These are phyloP conservation scores for Chaetomiaceae sp. DNA, from an alignment of 2,329 filamentous ascomycete species.

Conservation along the genomic window DNA sequence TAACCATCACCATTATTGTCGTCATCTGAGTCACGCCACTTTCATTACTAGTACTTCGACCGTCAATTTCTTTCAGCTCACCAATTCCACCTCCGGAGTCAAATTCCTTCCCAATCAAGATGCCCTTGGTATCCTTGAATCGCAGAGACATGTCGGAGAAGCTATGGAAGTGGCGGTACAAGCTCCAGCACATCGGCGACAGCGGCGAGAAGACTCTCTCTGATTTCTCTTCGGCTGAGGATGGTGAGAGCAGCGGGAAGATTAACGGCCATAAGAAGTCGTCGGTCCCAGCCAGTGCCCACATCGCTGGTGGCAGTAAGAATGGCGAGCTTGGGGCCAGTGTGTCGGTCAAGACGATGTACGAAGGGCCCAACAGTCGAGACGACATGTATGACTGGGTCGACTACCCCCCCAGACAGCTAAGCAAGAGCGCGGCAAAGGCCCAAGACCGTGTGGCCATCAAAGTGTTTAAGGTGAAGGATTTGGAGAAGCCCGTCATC, in stretches of 20 bases:
- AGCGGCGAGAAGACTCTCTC: conserved; percentile 25
- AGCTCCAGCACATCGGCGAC: conserved; percentile 21
- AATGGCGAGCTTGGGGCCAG: conserved; percentile 23
- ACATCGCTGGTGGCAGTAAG: conserved; percentile 5
- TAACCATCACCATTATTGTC: too few species aligned
- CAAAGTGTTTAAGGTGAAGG: conserved; percentile 45
- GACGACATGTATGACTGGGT: conserved; percentile 35
- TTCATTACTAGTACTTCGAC: too few species aligned
- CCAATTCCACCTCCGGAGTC: too few species aligned
- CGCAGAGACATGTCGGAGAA: conserved; percentile 17
- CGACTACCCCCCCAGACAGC: conserved; percentile 40
- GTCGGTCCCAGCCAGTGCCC: neutral
- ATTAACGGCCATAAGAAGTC: neutral
- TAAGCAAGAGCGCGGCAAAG: conserved; percentile 36
- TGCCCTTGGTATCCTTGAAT: neutral
- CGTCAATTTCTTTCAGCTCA: too few species aligned
- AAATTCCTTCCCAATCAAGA: too few species aligned
- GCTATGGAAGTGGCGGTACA: conserved; percentile 29
- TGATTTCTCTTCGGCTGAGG: conserved; percentile 21
- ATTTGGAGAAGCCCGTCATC: conserved; percentile 38
- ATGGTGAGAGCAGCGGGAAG: neutral
- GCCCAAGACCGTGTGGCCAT: conserved; percentile 41
- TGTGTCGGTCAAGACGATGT: conserved; percentile 36
- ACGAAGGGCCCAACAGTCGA: conserved; percentile 34
- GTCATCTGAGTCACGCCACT: too few species aligned